Percentiles rank a stretch among this genome's conserved stretches.
Evolutionary conservation across 2,329 filamentous ascomycete genomes (phyloP).

Genomic region (Colletotrichum sp.): DNA sequence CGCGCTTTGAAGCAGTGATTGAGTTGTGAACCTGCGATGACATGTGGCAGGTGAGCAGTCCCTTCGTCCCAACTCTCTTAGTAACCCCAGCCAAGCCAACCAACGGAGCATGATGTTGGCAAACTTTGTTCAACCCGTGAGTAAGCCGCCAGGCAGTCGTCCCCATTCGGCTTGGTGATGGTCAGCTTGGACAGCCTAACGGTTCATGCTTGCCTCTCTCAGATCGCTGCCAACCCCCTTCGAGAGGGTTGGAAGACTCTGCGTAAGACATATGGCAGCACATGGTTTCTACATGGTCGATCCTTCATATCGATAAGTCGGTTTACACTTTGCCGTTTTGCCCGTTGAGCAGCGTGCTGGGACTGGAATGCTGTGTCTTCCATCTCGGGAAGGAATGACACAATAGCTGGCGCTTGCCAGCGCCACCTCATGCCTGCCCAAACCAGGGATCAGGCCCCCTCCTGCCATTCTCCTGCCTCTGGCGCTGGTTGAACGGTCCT

Average conservation of each 20-base stretch:
- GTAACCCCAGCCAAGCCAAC: neutral
- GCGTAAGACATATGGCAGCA: neutral
- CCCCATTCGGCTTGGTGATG: neutral
- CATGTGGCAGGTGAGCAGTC: neutral
- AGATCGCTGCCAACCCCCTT: neutral
- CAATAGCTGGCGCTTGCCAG: neutral
- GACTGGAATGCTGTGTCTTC: constrained; percentile 1
- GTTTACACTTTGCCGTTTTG: neutral
- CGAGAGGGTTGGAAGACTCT: neutral
- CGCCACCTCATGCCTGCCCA: constrained; percentile 13
- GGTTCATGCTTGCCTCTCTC: neutral
- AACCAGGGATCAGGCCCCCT: neutral
- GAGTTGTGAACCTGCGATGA: neutral
- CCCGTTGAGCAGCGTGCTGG: neutral
- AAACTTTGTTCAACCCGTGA: neutral
- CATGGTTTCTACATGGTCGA: neutral
- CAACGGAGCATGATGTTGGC: neutral
- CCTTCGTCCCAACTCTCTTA: neutral
- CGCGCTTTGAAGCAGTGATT: neutral
- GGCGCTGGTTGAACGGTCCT: neutral
- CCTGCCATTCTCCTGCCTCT: neutral
- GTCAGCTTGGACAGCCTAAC: neutral
- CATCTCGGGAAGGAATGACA: constrained; percentile 12
- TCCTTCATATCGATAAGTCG: neutral
- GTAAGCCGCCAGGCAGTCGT: neutral